These are phyloP conservation scores for Neurospora sp. DNA, from an alignment of 495 filamentous ascomycete genomes.

Conservation along the genomic window DNA sequence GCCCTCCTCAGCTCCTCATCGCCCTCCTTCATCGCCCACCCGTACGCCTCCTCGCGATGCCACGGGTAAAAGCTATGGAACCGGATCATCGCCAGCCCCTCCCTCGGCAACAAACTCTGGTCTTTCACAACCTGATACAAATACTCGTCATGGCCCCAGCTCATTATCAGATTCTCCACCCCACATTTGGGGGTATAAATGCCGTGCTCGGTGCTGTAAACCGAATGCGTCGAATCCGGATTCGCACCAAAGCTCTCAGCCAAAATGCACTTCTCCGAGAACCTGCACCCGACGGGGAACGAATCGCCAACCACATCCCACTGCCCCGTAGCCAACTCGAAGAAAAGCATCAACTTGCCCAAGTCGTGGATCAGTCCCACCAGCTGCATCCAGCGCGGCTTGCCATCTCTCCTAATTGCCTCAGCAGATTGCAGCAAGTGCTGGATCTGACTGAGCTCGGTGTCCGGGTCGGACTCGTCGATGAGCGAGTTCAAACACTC, in stretches of 20 bases:
- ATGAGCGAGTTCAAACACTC: constrained; percentile 82
- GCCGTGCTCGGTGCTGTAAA: constrained; percentile 64
- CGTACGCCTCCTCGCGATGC: constrained; percentile 71
- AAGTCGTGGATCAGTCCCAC: constrained; percentile 84
- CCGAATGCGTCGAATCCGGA: constrained; percentile 51
- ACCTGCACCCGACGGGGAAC: constrained; percentile 81
- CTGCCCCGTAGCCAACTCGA: constrained; percentile 71
- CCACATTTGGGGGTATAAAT: constrained; percentile 73
- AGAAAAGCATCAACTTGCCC: constrained; percentile 72
- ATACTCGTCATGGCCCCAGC: constrained; percentile 90
- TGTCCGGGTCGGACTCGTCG: constrained; percentile 85
- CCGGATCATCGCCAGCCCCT: constrained; percentile 82
- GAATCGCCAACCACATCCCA: constrained; percentile 93
- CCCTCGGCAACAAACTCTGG: constrained; percentile 63
- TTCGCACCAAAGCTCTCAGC: constrained; percentile 63
- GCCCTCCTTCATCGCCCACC: constrained; percentile 69
- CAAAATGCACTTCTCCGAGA: constrained; percentile 70
- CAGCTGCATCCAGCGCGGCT: constrained; percentile 88
- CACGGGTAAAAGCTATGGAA: constrained; percentile 89
- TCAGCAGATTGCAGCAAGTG: constrained; percentile 81
- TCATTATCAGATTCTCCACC: constrained; percentile 75
- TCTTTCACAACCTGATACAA: constrained; percentile 75
- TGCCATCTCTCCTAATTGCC: constrained; percentile 77
- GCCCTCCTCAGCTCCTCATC: constrained; percentile 70
- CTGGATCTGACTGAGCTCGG: constrained; percentile 71